phyloP scores from a whole-genome alignment of 129 eudicot species.

The Pulicaria dysenterica region DNA sequence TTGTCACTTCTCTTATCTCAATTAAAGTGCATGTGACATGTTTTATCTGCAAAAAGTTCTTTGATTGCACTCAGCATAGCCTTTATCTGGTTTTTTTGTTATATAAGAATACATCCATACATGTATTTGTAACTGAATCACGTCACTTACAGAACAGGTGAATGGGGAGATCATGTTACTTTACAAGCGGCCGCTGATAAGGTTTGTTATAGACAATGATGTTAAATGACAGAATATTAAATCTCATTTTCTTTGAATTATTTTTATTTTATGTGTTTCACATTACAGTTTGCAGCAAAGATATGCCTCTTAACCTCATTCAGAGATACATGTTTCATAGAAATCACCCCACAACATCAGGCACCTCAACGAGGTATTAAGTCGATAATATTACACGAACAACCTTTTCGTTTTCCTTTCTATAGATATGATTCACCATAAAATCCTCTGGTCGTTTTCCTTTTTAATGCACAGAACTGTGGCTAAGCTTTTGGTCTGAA shows the following conservation, averaged over 20 bases:
- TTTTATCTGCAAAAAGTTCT: slow-evolving; percentile 16
- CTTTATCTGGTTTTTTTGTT: not conserved
- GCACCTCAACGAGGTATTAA: slow-evolving; percentile 60
- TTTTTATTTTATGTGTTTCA: slow-evolving; percentile 1
- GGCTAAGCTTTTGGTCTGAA: slow-evolving; percentile 92
- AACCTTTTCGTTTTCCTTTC: not conserved
- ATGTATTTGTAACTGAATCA: slow-evolving; percentile 30
- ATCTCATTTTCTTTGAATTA: slow-evolving; percentile 20
- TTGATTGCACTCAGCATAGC: slow-evolving; percentile 6
- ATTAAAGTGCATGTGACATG: slow-evolving; percentile 9
- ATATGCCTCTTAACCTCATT: slow-evolving; percentile 85
- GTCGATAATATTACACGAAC: not conserved
- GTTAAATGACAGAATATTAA: not conserved
- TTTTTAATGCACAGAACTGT: slow-evolving; percentile 50
- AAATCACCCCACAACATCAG: slow-evolving; percentile 64
- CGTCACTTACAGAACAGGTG: slow-evolving; percentile 59
- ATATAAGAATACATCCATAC: not conserved
- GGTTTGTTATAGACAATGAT: slow-evolving; percentile 38
- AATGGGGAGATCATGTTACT: slow-evolving; percentile 92
- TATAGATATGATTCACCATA: not conserved
- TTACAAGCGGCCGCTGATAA: slow-evolving; percentile 92
- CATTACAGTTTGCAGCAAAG: slow-evolving; percentile 67
- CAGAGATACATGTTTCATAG: slow-evolving; percentile 82
- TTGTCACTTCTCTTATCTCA: slow-evolving; percentile 27
- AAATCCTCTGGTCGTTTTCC: not conserved